Evolutionary conservation across 805 yeast species (phyloP), one percentile per base, ranked within the genome.

Genomic region (Candida peoriensis): DNA sequence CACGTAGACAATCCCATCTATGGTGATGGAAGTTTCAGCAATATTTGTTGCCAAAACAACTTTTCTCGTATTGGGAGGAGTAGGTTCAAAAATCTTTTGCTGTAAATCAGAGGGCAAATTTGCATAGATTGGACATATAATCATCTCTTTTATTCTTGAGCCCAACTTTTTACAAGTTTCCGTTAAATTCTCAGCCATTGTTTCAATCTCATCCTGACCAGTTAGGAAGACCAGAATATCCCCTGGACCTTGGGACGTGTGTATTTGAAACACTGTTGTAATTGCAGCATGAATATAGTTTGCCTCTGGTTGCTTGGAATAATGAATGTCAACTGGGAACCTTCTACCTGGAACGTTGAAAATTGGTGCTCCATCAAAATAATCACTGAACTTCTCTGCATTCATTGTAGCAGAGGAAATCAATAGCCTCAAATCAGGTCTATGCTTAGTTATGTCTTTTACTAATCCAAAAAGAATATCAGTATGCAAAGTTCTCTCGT

Each of bases 351-450:
- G 97, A 24, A 93, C 79, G 35, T 76, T 78, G 51, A 89, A 78
- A 23, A 93, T 81, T 1, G 96, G 97, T 3, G 96, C 94, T 13
- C 72, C 72, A 44, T 72, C 69, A 52, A 93, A 93, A 58, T 81
- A 93, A 5, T 70, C 68, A 15, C 96, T 80, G 54, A 93, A 93
- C 48, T 82, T 82, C 34, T 76, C 72, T 0, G 98, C 95, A 58
- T 93, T 90, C 58, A 93, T 79, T 0, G 98, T 93, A 1, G 98
- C 98, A 4, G 97, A 88, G 0, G 97, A 88, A 20, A 93, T 81
- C 14, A 93, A 64, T 5, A 93, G 50, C 46, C 78, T 77, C 36
- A 93, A 62, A 41, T 84, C 94, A 0, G 80, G 73, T 35, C 97
- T 64, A 27, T 74, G 58, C 16, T 62, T 63, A 2, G 74, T 54